Percentiles rank a stretch among this genome's conserved stretches.
Conservation (phyloP, 2,329 filamentous ascomycete species). For the Ophiostoma sp. region DNA sequence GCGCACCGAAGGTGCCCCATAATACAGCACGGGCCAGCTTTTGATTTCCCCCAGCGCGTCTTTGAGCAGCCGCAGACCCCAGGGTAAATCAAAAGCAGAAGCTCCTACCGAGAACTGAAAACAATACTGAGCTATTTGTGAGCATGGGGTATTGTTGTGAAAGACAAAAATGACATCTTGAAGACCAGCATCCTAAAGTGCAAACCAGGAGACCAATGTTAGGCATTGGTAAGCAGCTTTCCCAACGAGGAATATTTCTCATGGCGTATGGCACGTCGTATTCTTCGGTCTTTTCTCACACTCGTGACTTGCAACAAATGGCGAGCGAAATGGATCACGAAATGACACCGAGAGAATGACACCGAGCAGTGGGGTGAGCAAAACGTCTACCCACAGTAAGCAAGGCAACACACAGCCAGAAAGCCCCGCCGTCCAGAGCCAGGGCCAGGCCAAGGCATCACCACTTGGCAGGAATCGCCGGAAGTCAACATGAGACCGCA, state of each 20-base stretch:
- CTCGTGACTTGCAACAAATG: neutral
- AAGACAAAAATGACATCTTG: too few relatives aligned
- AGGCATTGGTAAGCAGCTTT: neutral
- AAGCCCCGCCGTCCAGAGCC: neutral
- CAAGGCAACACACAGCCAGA: too few relatives aligned
- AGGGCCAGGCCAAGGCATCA: neutral
- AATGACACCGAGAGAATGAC: neutral
- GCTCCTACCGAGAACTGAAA: too few relatives aligned
- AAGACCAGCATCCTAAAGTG: neutral
- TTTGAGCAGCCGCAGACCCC: too few relatives aligned
- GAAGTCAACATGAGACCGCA: neutral
- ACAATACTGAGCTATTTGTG: too few relatives aligned
- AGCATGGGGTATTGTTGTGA: too few relatives aligned
- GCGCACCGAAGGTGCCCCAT: too few relatives aligned
- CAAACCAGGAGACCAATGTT: neutral
- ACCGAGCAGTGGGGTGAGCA: neutral
- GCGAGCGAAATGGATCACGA: neutral
- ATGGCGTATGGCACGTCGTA: neutral
- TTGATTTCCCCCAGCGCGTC: too few relatives aligned
- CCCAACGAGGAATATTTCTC: too few relatives aligned
- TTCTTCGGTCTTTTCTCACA: neutral
- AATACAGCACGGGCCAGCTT: too few relatives aligned
- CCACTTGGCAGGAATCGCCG: neutral
- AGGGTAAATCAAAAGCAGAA: too few relatives aligned
- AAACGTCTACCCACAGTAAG: neutral